These are phyloP conservation scores for Graphiopsis chlorocephala DNA, from an alignment of 2,329 filamentous ascomycete genomes.

Conservation along the genomic window DNA sequence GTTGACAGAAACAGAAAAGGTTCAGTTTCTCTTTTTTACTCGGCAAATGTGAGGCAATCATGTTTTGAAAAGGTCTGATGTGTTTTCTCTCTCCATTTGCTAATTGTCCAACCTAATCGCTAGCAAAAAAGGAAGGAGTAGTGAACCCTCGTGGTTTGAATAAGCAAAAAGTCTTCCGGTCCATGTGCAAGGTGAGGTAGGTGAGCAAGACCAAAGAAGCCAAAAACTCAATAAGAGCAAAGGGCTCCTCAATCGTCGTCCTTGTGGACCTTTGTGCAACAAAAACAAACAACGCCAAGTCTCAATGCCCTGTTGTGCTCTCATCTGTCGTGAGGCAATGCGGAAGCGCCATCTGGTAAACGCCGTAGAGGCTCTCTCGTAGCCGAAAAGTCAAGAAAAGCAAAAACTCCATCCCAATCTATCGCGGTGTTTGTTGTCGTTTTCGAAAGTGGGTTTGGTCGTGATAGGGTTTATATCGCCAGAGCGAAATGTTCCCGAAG, in stretches of 20 bases:
- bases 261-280: neutral
- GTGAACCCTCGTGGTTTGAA: neutral
- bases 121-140: neutral
- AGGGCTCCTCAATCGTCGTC: neutral
- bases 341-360: neutral
- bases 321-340: conserved; percentile 8
- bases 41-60: neutral
- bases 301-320: neutral
- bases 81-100: neutral
- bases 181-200: neutral
- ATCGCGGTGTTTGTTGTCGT: neutral
- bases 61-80: neutral
- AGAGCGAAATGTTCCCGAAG: neutral
- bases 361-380: neutral
- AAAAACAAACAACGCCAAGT: neutral
- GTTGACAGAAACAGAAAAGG: too few relatives aligned
- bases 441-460: neutral
- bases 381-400: neutral
- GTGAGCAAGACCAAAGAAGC: neutral
- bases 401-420: neutral
- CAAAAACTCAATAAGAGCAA: neutral
- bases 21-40: too few relatives aligned
- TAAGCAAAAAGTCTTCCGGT: neutral
- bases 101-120: neutral
- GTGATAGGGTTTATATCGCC: neutral